phyloP scores from a whole-genome alignment of 2,329 filamentous ascomycete species.

The Berkeleyomyces basicola region DNA sequence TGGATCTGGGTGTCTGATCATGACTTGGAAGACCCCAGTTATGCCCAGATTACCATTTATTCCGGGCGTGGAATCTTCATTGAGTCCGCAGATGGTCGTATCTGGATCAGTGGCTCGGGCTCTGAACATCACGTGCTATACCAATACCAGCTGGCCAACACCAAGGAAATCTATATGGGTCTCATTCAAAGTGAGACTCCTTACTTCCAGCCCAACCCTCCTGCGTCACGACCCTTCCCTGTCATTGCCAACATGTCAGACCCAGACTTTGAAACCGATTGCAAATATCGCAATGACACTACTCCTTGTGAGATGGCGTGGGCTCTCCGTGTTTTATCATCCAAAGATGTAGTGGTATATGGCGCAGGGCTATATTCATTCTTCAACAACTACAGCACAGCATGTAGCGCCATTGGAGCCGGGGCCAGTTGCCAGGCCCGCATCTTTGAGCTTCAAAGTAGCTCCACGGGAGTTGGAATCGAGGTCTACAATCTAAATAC shows the following conservation, averaged over 20 bases:
- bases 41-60: conserved; percentile 35
- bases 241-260: conserved; percentile 28
- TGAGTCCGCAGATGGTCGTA: conserved; percentile 21
- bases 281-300: conserved; percentile 20
- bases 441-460: conserved; percentile 22
- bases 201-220: conserved; percentile 53
- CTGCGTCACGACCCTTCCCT: conserved; percentile 39
- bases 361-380: conserved; percentile 52
- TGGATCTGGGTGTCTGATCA: conserved; percentile 36
- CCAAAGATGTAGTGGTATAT: conserved; percentile 38
- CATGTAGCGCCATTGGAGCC: conserved; percentile 27
- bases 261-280: conserved; percentile 34
- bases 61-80: conserved; percentile 34
- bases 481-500: conserved; percentile 30
- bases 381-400: conserved; percentile 45
- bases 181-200: conserved; percentile 54
- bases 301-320: conserved; percentile 41
- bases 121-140: conserved; percentile 52
- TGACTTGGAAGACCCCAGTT: conserved; percentile 33
- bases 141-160: conserved; percentile 48
- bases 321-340: conserved; percentile 45
- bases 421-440: conserved; percentile 30
- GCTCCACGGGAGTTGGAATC: conserved; percentile 17
- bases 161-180: conserved; percentile 44
- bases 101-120: conserved; percentile 49